Percentiles rank a stretch among this genome's conserved stretches.
Evolutionary conservation across 768 basidiomycete species (phyloP).

Genomic region (Floccularia luteovirens): DNA sequence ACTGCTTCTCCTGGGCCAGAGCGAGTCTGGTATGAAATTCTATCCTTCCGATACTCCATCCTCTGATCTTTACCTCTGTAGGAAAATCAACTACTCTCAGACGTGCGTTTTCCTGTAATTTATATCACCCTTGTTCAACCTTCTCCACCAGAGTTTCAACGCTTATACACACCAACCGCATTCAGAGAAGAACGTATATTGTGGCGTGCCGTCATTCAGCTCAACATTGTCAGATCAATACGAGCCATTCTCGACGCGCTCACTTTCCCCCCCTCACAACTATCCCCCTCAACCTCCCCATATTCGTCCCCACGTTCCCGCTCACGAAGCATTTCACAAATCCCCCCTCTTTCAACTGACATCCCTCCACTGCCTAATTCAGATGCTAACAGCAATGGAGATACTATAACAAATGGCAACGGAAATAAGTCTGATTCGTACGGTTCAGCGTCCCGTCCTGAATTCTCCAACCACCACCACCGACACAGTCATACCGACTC

Average conservation of each 20-base stretch:
- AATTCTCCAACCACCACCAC: conserved; percentile 12
- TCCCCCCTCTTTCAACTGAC: conserved; percentile 15
- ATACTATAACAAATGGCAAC: conserved; percentile 1
- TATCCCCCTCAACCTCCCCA: conserved; percentile 25
- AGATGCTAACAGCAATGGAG: neutral
- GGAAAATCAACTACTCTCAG: conserved; percentile 4
- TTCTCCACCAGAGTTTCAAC: conserved; percentile 2
- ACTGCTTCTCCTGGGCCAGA: conserved; percentile 73
- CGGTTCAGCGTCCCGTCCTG: conserved; percentile 13
- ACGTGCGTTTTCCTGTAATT: neutral
- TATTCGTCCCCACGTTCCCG: conserved; percentile 27
- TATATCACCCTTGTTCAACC: neutral
- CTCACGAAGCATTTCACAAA: conserved; percentile 25
- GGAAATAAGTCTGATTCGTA: conserved; percentile 7
- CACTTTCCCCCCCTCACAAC: conserved; percentile 19
- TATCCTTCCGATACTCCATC: conserved; percentile 2
- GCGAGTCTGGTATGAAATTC: conserved; percentile 61
- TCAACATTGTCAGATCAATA: conserved; percentile 74
- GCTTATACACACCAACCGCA: conserved; percentile 3
- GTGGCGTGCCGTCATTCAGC: conserved; percentile 81
- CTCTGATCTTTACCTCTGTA: neutral
- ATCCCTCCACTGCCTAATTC: conserved; percentile 7
- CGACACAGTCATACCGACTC: conserved; percentile 11
- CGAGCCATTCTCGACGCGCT: conserved; percentile 63
- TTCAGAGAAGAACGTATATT: conserved; percentile 54